Evolutionary conservation across 768 basidiomycete species (phyloP).

Genomic region (Boletus rubroflammeus): DNA sequence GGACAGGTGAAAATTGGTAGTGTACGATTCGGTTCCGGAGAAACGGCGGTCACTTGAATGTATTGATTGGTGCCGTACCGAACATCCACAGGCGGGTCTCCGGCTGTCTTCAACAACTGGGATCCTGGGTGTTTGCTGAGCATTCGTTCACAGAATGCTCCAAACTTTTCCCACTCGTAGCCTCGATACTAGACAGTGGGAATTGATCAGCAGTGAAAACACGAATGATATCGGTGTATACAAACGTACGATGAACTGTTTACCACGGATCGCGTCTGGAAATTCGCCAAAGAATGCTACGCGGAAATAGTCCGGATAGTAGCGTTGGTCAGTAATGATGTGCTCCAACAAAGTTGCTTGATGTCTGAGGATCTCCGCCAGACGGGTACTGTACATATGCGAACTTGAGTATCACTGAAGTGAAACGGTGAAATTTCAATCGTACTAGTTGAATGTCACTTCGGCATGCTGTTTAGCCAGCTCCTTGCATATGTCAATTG

Average conservation of each 20-base stretch:
- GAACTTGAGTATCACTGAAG: conserved; percentile 4
- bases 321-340: conserved; percentile 77
- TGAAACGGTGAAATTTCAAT: not conserved
- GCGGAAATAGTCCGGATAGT: conserved; percentile 90
- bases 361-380: conserved; percentile 82
- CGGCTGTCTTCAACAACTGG: conserved; percentile 65
- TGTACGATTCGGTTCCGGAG: conserved; percentile 77
- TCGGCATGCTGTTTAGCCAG: conserved; percentile 83
- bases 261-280: conserved; percentile 78
- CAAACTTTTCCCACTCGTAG: conserved; percentile 91
- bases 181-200: conserved; percentile 71
- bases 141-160: conserved; percentile 87
- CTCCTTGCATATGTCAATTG: conserved; percentile 91
- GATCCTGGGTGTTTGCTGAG: conserved; percentile 87
- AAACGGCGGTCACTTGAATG: conserved; percentile 85
- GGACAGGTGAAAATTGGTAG: conserved; percentile 80
- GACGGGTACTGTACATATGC: conserved; percentile 52
- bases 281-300: conserved; percentile 94
- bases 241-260: conserved; percentile 81
- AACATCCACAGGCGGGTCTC: conserved; percentile 78
- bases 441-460: conserved; percentile 89
- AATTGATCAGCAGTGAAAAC: not conserved
- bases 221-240: not conserved
- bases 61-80: conserved; percentile 76
- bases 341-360: conserved; percentile 86